Evolutionary conservation across 352 stramenopile genomes (phyloP).

Genomic region (Pythium phragmitis): DNA sequence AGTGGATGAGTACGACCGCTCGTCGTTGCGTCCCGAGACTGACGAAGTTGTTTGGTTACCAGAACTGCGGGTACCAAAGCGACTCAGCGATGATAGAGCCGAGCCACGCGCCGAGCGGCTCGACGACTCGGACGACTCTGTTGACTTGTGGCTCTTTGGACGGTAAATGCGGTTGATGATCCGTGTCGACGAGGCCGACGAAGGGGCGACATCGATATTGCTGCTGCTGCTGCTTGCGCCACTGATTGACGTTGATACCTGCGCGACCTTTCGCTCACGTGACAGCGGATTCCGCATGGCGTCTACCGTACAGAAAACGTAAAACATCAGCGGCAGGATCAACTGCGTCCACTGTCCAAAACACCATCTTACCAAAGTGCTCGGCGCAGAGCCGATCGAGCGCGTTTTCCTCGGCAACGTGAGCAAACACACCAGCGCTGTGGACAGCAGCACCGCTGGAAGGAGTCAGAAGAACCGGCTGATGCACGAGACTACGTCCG

Average conservation of each 20-base stretch:
- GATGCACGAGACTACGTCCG: slow-evolving; percentile 18
- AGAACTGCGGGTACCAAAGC: slow-evolving; percentile 29
- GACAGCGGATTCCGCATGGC: slow-evolving; percentile 42
- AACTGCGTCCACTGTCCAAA: not conserved
- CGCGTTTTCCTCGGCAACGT: not conserved
- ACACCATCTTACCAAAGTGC: slow-evolving; percentile 1
- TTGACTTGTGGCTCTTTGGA: slow-evolving; percentile 31
- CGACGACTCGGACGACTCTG: slow-evolving; percentile 23
- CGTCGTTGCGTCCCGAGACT: slow-evolving; percentile 16
- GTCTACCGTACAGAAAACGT: slow-evolving; percentile 5
- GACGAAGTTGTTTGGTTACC: slow-evolving; percentile 27
- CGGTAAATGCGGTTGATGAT: slow-evolving; percentile 37
- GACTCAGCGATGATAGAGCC: slow-evolving; percentile 43
- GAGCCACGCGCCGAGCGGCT: slow-evolving; percentile 27
- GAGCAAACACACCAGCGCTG: not conserved
- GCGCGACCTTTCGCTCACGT: slow-evolving; percentile 31
- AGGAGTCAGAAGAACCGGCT: not conserved
- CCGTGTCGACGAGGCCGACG: slow-evolving; percentile 17
- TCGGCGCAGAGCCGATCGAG: slow-evolving; percentile 6
- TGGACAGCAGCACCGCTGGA: not conserved
- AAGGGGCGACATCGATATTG: slow-evolving; percentile 34
- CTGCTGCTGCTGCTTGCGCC: not conserved
- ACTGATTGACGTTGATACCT: not conserved
- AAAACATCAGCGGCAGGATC: not conserved
- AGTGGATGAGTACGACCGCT: slow-evolving; percentile 18